These are phyloP conservation scores for Nakazawaea ishiwadae DNA, from an alignment of 805 yeast genomes.

Conservation along the genomic window DNA sequence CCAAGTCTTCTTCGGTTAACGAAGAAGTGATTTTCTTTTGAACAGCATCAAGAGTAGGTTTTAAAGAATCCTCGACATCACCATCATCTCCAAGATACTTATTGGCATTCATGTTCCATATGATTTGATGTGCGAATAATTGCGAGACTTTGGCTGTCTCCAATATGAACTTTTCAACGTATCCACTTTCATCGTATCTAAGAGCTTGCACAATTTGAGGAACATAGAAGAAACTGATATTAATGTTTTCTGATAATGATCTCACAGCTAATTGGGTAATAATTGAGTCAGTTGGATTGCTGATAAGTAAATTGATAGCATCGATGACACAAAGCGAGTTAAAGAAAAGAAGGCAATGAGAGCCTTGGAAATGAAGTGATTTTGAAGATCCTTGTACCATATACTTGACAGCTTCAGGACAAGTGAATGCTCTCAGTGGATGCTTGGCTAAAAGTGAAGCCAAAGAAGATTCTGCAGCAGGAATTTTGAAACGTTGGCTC, in stretches of 20 bases:
- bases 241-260: constrained; percentile 79
- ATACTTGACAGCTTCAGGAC: constrained; percentile 57
- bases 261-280: constrained; percentile 86
- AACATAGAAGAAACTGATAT: constrained; percentile 89
- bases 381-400: constrained; percentile 30
- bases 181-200: constrained; percentile 74
- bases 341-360: constrained; percentile 60
- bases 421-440: constrained; percentile 55
- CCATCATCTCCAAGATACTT: constrained; percentile 88
- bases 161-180: constrained; percentile 80
- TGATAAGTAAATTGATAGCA: constrained; percentile 77
- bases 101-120: constrained; percentile 97
- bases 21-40: constrained; percentile 56
- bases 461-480: constrained; percentile 37
- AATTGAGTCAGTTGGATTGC: constrained; percentile 58
- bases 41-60: constrained; percentile 77
- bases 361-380: constrained; percentile 15
- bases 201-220: constrained; percentile 96
- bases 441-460: constrained; percentile 32
- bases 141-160: constrained; percentile 91
- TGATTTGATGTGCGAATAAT: constrained; percentile 93
- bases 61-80: constrained; percentile 69
- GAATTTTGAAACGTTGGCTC: constrained; percentile 49
- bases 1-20: constrained; percentile 56
- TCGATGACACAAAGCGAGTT: constrained; percentile 74